Conservation (phyloP, 495 filamentous ascomycete genomes). For the Podospora didyma region DNA sequence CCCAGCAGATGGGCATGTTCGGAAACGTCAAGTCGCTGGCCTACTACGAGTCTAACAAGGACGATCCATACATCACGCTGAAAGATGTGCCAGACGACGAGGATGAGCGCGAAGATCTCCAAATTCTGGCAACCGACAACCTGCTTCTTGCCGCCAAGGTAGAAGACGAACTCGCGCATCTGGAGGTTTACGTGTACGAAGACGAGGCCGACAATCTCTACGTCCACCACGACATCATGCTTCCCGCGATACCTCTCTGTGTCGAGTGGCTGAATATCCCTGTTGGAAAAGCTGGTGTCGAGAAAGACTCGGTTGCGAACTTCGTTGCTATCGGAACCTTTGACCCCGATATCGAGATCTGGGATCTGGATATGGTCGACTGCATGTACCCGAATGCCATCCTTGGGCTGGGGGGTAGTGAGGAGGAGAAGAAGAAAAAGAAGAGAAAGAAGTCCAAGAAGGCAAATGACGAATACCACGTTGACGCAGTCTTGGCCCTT, state of each 20-base stretch:
- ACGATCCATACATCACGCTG: slow-evolving; percentile 94
- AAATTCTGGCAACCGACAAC: slow-evolving; percentile 90
- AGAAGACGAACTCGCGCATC: slow-evolving; percentile 93
- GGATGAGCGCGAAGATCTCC: slow-evolving; percentile 88
- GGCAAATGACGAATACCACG: slow-evolving; percentile 86
- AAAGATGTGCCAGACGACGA: slow-evolving; percentile 63
- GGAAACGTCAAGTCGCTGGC: slow-evolving; percentile 89
- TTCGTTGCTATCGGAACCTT: slow-evolving; percentile 95
- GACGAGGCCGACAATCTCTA: slow-evolving; percentile 92
- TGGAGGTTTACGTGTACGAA: slow-evolving; percentile 97
- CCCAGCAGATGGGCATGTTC: slow-evolving; percentile 81
- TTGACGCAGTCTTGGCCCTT: slow-evolving; percentile 87
- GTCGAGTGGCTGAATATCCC: slow-evolving; percentile 92
- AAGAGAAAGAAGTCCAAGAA: slow-evolving; percentile 82
- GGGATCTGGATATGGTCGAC: slow-evolving; percentile 94
- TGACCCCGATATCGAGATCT: slow-evolving; percentile 97
- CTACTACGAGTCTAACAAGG: slow-evolving; percentile 87
- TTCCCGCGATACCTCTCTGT: slow-evolving; percentile 91
- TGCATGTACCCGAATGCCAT: slow-evolving; percentile 98
- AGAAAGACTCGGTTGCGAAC: slow-evolving; percentile 63
- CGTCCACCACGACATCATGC: slow-evolving; percentile 99
- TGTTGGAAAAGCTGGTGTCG: slow-evolving; percentile 62
- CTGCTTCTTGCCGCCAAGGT: slow-evolving; percentile 86
- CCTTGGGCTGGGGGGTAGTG: slow-evolving; percentile 72
- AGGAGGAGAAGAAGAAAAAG: slow-evolving; percentile 58